Evolutionary conservation across 1,139 yeast genomes (phyloP).

Genomic region (Magnusiomyces magnusii): DNA sequence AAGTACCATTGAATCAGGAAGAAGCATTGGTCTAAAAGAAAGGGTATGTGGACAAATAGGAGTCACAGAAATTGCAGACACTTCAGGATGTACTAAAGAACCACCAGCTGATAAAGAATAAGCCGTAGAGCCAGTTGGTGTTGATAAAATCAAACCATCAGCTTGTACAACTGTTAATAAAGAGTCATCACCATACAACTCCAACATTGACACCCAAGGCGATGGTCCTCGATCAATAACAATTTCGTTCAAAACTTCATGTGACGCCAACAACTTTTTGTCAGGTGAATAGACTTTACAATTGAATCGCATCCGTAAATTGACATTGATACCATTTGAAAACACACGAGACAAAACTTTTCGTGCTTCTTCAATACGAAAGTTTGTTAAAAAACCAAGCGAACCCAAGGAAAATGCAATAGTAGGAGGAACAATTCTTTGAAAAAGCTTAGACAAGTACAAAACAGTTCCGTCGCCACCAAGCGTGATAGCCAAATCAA

Average conservation of each 20-base stretch:
- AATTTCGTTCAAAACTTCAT: constrained; percentile 74
- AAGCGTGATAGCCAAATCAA: constrained; percentile 69
- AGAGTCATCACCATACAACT: constrained; percentile 73
- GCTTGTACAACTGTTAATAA: constrained; percentile 82
- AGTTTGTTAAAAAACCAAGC: constrained; percentile 73
- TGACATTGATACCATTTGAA: constrained; percentile 66
- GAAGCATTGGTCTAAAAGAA: constrained; percentile 75
- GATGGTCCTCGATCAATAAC: constrained; percentile 86
- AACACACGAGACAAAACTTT: constrained; percentile 48
- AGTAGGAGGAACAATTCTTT: constrained; percentile 81
- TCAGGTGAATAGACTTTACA: constrained; percentile 44
- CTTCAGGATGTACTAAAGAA: constrained; percentile 81
- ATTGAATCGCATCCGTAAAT: constrained; percentile 72
- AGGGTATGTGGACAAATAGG: constrained; percentile 91
- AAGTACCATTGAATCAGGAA: constrained; percentile 79
- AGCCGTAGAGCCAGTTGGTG: constrained; percentile 92
- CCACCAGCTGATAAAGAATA: constrained; percentile 90
- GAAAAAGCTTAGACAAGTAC: constrained; percentile 71
- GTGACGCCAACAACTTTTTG: constrained; percentile 57
- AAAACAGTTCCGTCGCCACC: constrained; percentile 93
- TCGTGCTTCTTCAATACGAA: constrained; percentile 62
- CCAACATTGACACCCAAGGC: constrained; percentile 78
- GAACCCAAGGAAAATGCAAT: constrained; percentile 75
- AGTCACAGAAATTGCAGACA: constrained; percentile 79
- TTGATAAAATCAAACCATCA: constrained; percentile 79